phyloP scores from a whole-genome alignment of 495 filamentous ascomycete genomes.

The Xylaria curta region DNA sequence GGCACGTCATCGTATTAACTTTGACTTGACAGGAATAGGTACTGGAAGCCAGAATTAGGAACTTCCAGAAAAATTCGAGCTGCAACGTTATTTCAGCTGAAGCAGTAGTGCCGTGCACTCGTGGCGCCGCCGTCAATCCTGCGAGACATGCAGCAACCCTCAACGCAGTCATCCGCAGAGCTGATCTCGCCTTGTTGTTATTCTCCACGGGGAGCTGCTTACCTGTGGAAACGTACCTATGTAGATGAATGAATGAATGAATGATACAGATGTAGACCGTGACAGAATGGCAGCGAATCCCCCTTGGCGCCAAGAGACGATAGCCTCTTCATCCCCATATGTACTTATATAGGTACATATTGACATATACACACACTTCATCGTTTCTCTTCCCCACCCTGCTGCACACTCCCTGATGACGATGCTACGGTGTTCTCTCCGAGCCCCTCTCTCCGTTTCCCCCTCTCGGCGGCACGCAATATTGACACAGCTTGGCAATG shows the following conservation, averaged over 20 bases:
- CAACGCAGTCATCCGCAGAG: not conserved
- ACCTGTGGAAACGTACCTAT: not conserved
- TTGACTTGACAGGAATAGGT: not conserved
- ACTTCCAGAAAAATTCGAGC: slow-evolving; percentile 15
- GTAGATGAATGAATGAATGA: not conserved
- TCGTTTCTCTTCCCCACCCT: not conserved
- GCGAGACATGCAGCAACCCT: not conserved
- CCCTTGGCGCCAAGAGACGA: not conserved
- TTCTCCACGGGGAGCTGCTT: not conserved
- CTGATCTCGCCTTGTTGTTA: not conserved
- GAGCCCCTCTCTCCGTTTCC: not conserved
- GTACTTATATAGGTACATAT: not conserved
- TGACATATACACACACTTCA: not conserved
- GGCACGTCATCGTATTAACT: not conserved
- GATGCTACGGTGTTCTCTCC: not conserved
- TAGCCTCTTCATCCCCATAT: not conserved
- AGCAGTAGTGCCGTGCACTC: not conserved
- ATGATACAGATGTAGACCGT: not conserved
- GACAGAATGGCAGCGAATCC: not conserved
- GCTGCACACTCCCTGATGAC: not conserved
- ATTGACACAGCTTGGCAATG: not conserved
- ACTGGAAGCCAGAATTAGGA: not conserved
- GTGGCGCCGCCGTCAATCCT: slow-evolving; percentile 10
- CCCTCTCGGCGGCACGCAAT: not conserved
- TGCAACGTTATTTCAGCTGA: slow-evolving; percentile 24